Conservation (phyloP, 169 alveolate species). For the Plasmodium yoelii region DNA sequence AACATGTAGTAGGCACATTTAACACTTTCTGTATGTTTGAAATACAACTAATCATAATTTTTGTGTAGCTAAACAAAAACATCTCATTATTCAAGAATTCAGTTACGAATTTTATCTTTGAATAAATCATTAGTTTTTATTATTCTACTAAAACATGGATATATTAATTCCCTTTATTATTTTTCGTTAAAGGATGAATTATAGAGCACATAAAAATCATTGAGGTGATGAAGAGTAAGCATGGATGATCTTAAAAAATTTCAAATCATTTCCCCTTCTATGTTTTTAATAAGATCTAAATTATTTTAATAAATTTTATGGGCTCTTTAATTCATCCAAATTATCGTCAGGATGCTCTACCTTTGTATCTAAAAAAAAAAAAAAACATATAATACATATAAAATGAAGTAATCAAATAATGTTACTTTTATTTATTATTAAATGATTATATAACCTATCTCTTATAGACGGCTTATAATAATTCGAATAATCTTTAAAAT, state of each 20-base stretch:
- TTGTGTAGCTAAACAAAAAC: conserved; percentile 67
- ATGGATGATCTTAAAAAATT: conserved; percentile 3
- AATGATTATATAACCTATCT: conserved; percentile 31
- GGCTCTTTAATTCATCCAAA: conserved; percentile 74
- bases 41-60: too few species aligned
- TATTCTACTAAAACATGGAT: conserved; percentile 44
- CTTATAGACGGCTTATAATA: conserved; percentile 73
- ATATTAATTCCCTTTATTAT: neutral
- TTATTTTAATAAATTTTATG: conserved; percentile 6
- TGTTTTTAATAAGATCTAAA: conserved; percentile 7
- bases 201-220: conserved; percentile 33
- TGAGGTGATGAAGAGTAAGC: neutral
- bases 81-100: conserved; percentile 69
- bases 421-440: conserved; percentile 4
- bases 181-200: conserved; percentile 56
- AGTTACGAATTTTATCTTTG: conserved; percentile 48
- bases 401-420: neutral
- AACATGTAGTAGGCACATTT: too few species aligned
- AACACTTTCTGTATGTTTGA: too few species aligned
- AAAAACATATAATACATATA: conserved; percentile 9
- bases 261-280: neutral
- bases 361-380: conserved; percentile 44
- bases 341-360: conserved; percentile 59
- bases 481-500: conserved; percentile 63
- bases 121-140: conserved; percentile 73